Conservation (phyloP, 768 basidiomycete genomes). For the Lactifluus echinatus region DNA sequence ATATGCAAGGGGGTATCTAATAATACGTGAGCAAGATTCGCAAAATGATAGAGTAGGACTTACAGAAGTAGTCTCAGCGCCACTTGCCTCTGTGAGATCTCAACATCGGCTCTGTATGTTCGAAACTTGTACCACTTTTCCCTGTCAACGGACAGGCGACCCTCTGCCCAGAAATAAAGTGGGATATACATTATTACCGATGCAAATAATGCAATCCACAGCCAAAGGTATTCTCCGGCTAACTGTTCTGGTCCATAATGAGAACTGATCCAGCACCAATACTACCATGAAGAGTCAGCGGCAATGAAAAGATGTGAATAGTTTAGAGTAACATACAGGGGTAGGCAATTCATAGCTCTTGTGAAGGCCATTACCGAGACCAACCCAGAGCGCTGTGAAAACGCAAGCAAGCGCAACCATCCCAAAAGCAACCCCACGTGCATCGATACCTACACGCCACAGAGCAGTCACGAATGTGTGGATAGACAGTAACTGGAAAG, state of each 20-base stretch:
- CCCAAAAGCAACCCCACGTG: slow-evolving; percentile 23
- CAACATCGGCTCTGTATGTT: slow-evolving; percentile 5
- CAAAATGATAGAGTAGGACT: neutral
- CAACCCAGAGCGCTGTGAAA: slow-evolving; percentile 29
- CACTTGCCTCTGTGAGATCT: neutral
- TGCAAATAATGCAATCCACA: slow-evolving; percentile 34
- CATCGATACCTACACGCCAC: slow-evolving; percentile 28
- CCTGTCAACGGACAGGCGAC: slow-evolving; percentile 28
- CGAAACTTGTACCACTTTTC: slow-evolving; percentile 31
- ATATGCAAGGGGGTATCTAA: slow-evolving; percentile 32
- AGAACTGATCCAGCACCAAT: slow-evolving; percentile 39
- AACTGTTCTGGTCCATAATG: slow-evolving; percentile 28
- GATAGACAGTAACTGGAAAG: slow-evolving; percentile 24
- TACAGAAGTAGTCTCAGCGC: slow-evolving; percentile 26
- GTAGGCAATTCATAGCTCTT: slow-evolving; percentile 29
- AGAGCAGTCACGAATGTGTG: slow-evolving; percentile 35
- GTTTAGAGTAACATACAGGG: slow-evolving; percentile 23
- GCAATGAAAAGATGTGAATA: neutral
- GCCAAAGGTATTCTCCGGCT: slow-evolving; percentile 38
- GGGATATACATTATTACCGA: slow-evolving; percentile 31
- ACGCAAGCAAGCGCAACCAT: slow-evolving; percentile 1
- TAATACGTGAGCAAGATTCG: neutral
- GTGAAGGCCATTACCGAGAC: slow-evolving; percentile 25
- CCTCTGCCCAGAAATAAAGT: slow-evolving; percentile 32
- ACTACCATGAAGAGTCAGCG: slow-evolving; percentile 16